Evolutionary conservation across 805 yeast genomes (phyloP).

Genomic region (Starmera pachycereana): DNA sequence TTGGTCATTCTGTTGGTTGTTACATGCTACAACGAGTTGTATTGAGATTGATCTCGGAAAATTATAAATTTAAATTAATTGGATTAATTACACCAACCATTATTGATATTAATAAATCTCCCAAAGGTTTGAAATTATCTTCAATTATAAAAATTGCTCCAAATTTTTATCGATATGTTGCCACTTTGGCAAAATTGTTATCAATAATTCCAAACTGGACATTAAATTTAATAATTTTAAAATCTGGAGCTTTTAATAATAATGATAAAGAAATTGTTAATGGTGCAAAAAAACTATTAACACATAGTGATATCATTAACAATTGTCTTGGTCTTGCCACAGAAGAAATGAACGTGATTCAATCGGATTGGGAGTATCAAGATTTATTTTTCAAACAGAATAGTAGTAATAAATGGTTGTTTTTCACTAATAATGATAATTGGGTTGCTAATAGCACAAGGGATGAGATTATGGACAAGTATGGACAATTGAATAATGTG

Average conservation of each 20-base stretch:
- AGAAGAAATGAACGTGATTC: conserved; percentile 48
- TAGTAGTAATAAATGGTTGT: conserved; percentile 35
- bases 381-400: conserved; percentile 30
- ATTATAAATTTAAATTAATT: conserved; percentile 26
- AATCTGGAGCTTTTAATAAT: too few species aligned
- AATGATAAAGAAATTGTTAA: too few species aligned
- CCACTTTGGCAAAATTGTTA: conserved; percentile 19
- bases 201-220: conserved; percentile 19
- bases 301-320: conserved; percentile 25
- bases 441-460: conserved; percentile 54
- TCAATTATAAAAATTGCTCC: conserved; percentile 15
- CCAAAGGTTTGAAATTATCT: conserved; percentile 27
- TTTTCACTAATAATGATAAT: conserved; percentile 50
- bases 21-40: conserved; percentile 50
- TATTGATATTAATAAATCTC: conserved; percentile 42
- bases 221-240: conserved; percentile 11
- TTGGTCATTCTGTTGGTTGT: conserved; percentile 69
- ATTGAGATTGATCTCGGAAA: conserved; percentile 9
- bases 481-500: conserved; percentile 21
- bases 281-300: too few species aligned
- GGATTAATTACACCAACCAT: conserved; percentile 69
- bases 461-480: conserved; percentile 27
- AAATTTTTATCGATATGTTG: conserved; percentile 20
- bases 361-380: conserved; percentile 40
- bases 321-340: conserved; percentile 49